phyloP scores from a whole-genome alignment of 2,329 filamentous ascomycete species.

The Taxawa tesnikishii region DNA sequence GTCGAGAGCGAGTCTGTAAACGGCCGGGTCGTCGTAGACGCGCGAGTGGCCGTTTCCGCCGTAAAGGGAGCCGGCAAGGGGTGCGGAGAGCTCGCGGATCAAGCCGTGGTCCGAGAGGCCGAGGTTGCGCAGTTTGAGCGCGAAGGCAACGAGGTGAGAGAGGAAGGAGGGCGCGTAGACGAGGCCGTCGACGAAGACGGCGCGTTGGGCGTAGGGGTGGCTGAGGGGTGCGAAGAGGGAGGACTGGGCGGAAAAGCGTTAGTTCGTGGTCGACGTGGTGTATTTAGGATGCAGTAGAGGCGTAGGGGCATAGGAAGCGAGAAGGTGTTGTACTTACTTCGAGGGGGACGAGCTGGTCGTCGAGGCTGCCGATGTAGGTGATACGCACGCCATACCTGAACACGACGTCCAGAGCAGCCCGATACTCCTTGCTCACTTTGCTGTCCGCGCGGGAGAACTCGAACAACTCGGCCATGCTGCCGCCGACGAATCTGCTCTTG shows the following conservation, averaged over 20 bases:
- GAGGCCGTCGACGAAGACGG: slow-evolving; percentile 90
- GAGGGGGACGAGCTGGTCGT: slow-evolving; percentile 89
- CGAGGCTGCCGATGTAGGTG: slow-evolving; percentile 85
- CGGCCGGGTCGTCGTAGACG: slow-evolving; percentile 76
- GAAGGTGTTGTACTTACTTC: slow-evolving; percentile 46
- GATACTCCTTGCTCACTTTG: slow-evolving; percentile 70
- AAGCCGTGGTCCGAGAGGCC: slow-evolving; percentile 88
- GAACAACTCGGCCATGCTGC: slow-evolving; percentile 86
- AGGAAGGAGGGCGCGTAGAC: slow-evolving; percentile 91
- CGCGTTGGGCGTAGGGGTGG: slow-evolving; percentile 87
- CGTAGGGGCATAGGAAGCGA: neutral
- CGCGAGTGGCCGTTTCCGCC: slow-evolving; percentile 86
- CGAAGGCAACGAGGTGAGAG: slow-evolving; percentile 83
- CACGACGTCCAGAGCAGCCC: slow-evolving; percentile 59
- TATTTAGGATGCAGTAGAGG: slow-evolving; percentile 68
- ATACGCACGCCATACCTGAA: slow-evolving; percentile 71
- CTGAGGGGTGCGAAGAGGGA: slow-evolving; percentile 74
- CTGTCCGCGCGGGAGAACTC: slow-evolving; percentile 80
- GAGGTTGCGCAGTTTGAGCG: slow-evolving; percentile 84
- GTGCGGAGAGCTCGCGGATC: slow-evolving; percentile 76
- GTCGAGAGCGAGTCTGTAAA: slow-evolving; percentile 54
- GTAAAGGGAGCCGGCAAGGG: slow-evolving; percentile 83
- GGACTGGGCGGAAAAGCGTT: slow-evolving; percentile 36
- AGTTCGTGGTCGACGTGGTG: slow-evolving; percentile 71
- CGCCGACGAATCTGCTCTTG: slow-evolving; percentile 78